phyloP scores from a whole-genome alignment of 352 stramenopile species.

The Saprolegnia parasitica region DNA sequence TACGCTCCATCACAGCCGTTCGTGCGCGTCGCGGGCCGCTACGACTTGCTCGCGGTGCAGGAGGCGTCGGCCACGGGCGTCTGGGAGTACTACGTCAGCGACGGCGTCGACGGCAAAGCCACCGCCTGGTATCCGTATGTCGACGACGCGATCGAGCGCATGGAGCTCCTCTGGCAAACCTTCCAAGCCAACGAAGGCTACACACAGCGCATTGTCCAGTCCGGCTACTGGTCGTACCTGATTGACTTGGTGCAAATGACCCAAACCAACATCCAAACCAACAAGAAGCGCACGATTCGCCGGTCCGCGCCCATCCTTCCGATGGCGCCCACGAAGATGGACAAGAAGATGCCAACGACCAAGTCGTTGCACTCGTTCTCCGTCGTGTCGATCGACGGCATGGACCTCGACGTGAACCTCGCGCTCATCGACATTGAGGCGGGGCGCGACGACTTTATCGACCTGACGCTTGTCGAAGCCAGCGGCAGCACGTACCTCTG shows the following conservation, averaged over 20 bases:
- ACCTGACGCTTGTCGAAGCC: neutral
- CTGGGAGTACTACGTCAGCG: conserved; percentile 35
- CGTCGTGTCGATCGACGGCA: neutral
- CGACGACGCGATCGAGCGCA: conserved; percentile 13
- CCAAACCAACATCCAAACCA: conserved; percentile 31
- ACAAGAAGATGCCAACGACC: neutral
- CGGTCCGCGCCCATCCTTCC: neutral
- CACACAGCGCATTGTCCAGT: conserved; percentile 32
- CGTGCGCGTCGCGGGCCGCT: conserved; percentile 11
- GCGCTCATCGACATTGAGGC: neutral
- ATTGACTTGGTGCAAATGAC: conserved; percentile 31
- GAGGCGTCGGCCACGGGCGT: conserved; percentile 1
- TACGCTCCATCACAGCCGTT: conserved; percentile 22
- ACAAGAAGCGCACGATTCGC: conserved; percentile 32
- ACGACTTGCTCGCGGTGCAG: conserved; percentile 21
- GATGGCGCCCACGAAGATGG: neutral
- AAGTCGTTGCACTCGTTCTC: neutral
- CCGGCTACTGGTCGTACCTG: conserved; percentile 30
- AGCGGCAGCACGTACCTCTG: neutral
- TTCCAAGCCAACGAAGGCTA: conserved; percentile 31
- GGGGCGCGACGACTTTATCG: neutral
- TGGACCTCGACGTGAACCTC: neutral
- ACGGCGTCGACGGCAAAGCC: conserved; percentile 35
- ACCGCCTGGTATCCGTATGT: conserved; percentile 38
- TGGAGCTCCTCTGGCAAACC: conserved; percentile 31